phyloP scores from a whole-genome alignment of 1,139 yeast species.

The Debaryomyces coudertii region DNA sequence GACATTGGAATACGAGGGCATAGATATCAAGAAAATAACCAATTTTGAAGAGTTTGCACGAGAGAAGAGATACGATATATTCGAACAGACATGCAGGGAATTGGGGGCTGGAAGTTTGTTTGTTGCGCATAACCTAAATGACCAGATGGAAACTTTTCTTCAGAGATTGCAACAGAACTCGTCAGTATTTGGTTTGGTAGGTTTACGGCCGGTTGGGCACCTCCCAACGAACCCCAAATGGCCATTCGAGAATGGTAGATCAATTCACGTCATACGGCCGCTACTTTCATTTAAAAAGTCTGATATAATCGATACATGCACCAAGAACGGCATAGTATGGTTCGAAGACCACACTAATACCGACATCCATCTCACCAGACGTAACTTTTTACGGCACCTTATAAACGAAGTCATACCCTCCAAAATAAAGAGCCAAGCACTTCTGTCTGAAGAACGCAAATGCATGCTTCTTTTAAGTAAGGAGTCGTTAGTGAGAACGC shows the following conservation, averaged over 20 bases:
- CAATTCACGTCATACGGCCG: slow-evolving; percentile 51
- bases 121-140: slow-evolving; percentile 72
- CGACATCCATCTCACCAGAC: slow-evolving; percentile 53
- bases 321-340: slow-evolving; percentile 49
- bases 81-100: slow-evolving; percentile 39
- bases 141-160: slow-evolving; percentile 71
- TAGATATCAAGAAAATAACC: slow-evolving; percentile 22
- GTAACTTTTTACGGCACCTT: slow-evolving; percentile 52
- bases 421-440: slow-evolving; percentile 9
- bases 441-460: slow-evolving; percentile 15
- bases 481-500: slow-evolving; percentile 19
- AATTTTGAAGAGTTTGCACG: slow-evolving; percentile 65
- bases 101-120: slow-evolving; percentile 38
- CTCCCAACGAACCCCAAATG: slow-evolving; percentile 30
- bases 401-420: slow-evolving; percentile 33
- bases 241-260: slow-evolving; percentile 19
- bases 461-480: slow-evolving; percentile 15
- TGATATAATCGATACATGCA: slow-evolving; percentile 52
- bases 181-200: slow-evolving; percentile 60
- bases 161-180: slow-evolving; percentile 58
- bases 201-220: slow-evolving; percentile 31
- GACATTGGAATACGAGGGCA: slow-evolving; percentile 33
- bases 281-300: slow-evolving; percentile 49
- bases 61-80: slow-evolving; percentile 47
- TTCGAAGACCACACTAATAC: slow-evolving; percentile 69